These are phyloP conservation scores for Aspergillus fructus DNA, from an alignment of 2,329 filamentous ascomycete genomes.

Conservation along the genomic window DNA sequence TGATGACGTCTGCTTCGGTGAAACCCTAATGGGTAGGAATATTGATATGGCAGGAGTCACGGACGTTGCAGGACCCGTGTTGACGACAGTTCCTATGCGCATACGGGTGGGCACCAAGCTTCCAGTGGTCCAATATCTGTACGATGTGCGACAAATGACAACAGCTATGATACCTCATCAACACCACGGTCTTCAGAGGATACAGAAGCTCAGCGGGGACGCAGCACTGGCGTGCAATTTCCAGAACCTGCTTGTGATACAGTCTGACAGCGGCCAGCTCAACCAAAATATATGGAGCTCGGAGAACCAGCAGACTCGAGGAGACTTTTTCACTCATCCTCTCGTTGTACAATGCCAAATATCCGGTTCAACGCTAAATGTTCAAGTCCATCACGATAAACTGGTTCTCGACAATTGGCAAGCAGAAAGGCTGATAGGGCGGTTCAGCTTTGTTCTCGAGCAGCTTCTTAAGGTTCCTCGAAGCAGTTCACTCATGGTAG, in stretches of 20 bases:
- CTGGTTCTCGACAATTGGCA: constrained; percentile 53
- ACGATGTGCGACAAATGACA: constrained; percentile 57
- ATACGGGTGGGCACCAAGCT: constrained; percentile 39
- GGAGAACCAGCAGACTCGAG: constrained; percentile 54
- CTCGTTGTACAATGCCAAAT: constrained; percentile 66
- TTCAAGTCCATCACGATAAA: constrained; percentile 66
- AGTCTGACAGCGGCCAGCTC: constrained; percentile 27
- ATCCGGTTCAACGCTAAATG: constrained; percentile 51
- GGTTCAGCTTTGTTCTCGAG: constrained; percentile 45
- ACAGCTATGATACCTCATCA: constrained; percentile 63
- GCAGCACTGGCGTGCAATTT: constrained; percentile 47
- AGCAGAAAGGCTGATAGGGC: constrained; percentile 55
- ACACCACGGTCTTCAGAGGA: constrained; percentile 58
- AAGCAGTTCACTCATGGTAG: constrained; percentile 23
- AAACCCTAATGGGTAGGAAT: constrained; percentile 55
- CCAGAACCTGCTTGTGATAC: constrained; percentile 49
- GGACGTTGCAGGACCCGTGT: constrained; percentile 47
- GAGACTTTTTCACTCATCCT: constrained; percentile 59
- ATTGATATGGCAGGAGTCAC: constrained; percentile 50
- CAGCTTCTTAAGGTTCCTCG: constrained; percentile 32
- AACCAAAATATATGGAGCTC: constrained; percentile 30
- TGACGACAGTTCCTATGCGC: constrained; percentile 39
- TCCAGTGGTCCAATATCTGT: constrained; percentile 51
- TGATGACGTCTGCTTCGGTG: constrained; percentile 54
- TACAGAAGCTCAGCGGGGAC: constrained; percentile 54